A percentile compares a stretch with the other conserved stretches of the same genome.
phyloP scores from a whole-genome alignment of 345 rosid species.

The Rhizophora mangle region DNA sequence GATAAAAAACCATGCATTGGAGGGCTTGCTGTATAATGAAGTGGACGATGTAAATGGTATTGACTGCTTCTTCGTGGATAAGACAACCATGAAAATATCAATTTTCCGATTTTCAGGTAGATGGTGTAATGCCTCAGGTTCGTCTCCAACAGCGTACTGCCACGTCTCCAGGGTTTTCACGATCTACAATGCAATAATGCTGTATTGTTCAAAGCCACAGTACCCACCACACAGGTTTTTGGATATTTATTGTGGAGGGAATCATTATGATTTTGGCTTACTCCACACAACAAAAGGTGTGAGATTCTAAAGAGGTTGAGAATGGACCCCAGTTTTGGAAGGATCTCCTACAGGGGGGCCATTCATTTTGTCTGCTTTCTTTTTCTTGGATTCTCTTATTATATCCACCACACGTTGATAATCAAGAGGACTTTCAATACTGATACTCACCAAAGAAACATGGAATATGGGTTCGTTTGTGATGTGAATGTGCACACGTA shows the following conservation, averaged over 20 bases:
- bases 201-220: constrained; percentile 21
- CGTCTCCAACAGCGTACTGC: too few relatives aligned
- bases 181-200: neutral
- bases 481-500: too few relatives aligned
- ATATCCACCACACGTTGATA: neutral
- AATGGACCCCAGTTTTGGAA: neutral
- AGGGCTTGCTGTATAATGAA: too few relatives aligned
- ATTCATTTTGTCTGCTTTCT: neutral
- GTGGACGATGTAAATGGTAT: too few relatives aligned
- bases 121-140: too few relatives aligned
- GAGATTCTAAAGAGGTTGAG: neutral
- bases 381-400: neutral
- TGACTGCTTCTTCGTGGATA: too few relatives aligned
- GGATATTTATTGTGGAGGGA: neutral
- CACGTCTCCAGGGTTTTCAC: too few relatives aligned
- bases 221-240: constrained; percentile 10
- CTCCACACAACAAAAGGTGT: neutral
- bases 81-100: too few relatives aligned
- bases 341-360: neutral
- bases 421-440: neutral
- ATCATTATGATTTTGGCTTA: constrained; percentile 11
- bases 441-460: neutral
- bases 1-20: too few relatives aligned
- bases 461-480: neutral
- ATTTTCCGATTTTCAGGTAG: too few relatives aligned